Base-by-base conservation (phyloP, 2,329 filamentous ascomycete species). In the Neurospora crassa region DNA sequence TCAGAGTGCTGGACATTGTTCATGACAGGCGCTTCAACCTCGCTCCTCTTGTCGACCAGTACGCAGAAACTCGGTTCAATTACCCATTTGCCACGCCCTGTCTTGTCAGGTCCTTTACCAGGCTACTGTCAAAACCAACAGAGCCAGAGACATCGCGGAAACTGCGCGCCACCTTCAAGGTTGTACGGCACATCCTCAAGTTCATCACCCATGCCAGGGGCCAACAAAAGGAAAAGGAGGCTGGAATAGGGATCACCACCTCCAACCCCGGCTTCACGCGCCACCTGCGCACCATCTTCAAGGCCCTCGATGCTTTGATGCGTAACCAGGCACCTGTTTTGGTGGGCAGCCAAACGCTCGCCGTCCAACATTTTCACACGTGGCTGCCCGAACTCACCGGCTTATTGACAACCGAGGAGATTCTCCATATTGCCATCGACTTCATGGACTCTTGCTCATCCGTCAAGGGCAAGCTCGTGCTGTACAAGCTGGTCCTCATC, bases 351-450 rank as follows among this genome's bases (percentile, higher is more conserved):
- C 97, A 99, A 81, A 98, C 96, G 0, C 84, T 99, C 68, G 90
- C 96, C 2, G 94, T 98, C 14, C 96, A 99, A 80, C 93, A 98
- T 79, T 97, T 98, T 79, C 95, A 98, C 78, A 92, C 92, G 0
- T 99, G 96, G 96, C 84, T 99, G n/a, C 95, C 96, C 0, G 95
- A 98, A 78, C 88, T 99, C 11, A 86, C 89, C 0, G 89, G 90
- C 1, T 85, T 96, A 45, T 86, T 98, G 78, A 88, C 87, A 4
- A 90, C 91, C 0, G 91, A 94, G 76, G 95, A 98, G 79, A 95
- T 97, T 67, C 84, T 97, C 69, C 91, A 97, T 77, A 91, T 97
- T 74, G 93, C 94, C 53, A 92, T 96, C 73, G 93, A 95, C 80
- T 97, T 98, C 78, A 91, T 98, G 84, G 94, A 97, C 78, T 93